Evolutionary conservation across 257 asterid genomes (phyloP).

Genomic region (Capsicum rhomboideum): DNA sequence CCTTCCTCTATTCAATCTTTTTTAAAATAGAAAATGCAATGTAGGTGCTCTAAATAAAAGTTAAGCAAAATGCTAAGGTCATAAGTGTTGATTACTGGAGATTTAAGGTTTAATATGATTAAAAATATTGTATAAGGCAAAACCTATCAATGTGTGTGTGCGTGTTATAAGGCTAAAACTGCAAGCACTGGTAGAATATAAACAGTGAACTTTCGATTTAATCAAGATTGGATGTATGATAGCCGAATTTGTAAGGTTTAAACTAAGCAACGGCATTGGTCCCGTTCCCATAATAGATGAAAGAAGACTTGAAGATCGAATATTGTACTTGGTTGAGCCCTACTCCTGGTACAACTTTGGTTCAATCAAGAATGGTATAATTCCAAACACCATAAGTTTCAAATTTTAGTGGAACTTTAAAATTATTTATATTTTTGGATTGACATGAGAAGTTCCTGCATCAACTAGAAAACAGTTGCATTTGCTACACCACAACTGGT

Average conservation of each 20-base stretch:
- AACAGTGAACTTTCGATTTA: not conserved
- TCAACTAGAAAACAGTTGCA: not conserved
- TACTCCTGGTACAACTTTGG: not conserved
- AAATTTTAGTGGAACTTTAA: not conserved
- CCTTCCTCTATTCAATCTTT: not conserved
- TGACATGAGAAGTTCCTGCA: not conserved
- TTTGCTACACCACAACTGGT: not conserved
- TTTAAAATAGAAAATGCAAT: not conserved
- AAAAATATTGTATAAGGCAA: not conserved
- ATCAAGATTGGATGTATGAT: not conserved
- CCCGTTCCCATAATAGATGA: not conserved
- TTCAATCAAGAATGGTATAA: not conserved
- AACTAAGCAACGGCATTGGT: not conserved
- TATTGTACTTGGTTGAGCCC: not conserved
- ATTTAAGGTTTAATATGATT: not conserved
- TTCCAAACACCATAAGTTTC: not conserved
- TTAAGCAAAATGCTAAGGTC: not conserved
- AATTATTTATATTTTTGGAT: not conserved
- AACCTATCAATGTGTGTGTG: not conserved
- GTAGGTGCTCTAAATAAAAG: not conserved
- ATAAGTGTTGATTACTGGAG: not conserved
- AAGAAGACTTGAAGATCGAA: not conserved
- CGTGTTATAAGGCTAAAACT: not conserved
- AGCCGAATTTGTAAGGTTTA: not conserved
- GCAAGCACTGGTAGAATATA: not conserved